A percentile compares a stretch with the other conserved stretches of the same genome.
Conservation (phyloP, 257 asterid species). For the Thymus quinquecostatus region DNA sequence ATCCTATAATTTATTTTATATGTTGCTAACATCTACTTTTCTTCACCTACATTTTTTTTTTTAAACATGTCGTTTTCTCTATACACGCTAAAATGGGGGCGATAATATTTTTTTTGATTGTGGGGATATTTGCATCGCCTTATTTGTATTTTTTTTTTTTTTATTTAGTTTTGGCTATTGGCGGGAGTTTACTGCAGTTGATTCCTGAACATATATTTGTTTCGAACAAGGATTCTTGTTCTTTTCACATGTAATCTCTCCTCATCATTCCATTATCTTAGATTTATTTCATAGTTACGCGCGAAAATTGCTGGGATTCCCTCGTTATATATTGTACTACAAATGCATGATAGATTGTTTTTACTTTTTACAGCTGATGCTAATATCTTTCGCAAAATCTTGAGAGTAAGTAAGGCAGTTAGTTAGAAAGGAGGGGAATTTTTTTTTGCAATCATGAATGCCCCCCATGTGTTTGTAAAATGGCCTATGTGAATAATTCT, state of each 20-base stretch:
- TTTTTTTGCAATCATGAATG: neutral
- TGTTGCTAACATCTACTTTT: no score
- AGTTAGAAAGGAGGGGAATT: no score
- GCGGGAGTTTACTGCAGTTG: neutral
- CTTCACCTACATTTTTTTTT: no score
- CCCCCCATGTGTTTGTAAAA: neutral
- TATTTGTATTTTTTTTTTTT: no score
- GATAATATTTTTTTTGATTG: no score
- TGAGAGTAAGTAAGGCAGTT: neutral
- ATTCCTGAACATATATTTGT: neutral
- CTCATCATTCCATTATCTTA: constrained; percentile 6
- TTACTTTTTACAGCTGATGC: no score
- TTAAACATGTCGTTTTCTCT: no score
- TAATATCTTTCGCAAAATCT: neutral
- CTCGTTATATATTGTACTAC: neutral
- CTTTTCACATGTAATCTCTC: neutral
- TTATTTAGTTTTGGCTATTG: neutral
- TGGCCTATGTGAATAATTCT: neutral
- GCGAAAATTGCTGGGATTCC: neutral
- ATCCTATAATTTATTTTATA: no score
- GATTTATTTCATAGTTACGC: neutral
- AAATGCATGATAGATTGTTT: no score
- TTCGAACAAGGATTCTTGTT: constrained; percentile 3
- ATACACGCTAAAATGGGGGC: no score
- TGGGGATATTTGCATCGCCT: no score